phyloP scores from a whole-genome alignment of 352 stramenopile species.

The Elongisporangium prolatum region DNA sequence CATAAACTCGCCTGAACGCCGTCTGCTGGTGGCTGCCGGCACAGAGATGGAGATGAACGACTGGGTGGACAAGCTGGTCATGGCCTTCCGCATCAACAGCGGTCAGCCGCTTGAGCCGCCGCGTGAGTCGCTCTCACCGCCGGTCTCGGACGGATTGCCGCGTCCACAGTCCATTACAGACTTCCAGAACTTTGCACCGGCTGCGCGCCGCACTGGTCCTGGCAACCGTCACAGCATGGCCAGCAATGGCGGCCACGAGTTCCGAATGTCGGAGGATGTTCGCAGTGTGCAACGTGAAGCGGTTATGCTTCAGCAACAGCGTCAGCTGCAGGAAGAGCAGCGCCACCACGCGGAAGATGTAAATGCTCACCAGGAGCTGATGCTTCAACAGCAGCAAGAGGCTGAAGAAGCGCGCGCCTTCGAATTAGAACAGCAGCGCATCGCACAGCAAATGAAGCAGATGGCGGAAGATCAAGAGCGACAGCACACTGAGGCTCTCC shows the following conservation, averaged over 20 bases:
- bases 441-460: constrained; percentile 10
- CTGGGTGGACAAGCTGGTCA: constrained; percentile 72
- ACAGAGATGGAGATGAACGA: constrained; percentile 86
- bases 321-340: constrained; percentile 15
- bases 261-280: constrained; percentile 27
- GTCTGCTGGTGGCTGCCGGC: constrained; percentile 55
- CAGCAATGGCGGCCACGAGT: constrained; percentile 12
- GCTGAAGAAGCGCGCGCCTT: constrained; percentile 9
- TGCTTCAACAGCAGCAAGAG: constrained; percentile 8
- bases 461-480: constrained; percentile 8
- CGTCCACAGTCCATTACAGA: constrained; percentile 38
- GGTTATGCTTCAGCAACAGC: constrained; percentile 18
- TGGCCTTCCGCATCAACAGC: constrained; percentile 56
- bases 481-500: constrained; percentile 18
- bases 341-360: constrained; percentile 11
- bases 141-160: constrained; percentile 9
- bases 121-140: constrained; percentile 9
- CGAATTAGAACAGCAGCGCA: constrained; percentile 17
- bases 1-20: constrained; percentile 54
- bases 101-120: constrained; percentile 26
- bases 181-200: constrained; percentile 75
- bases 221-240: constrained; percentile 40
- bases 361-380: constrained; percentile 15
- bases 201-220: constrained; percentile 27
- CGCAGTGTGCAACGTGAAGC: constrained; percentile 18